These are phyloP conservation scores for Mayamaea pseudoterrestris DNA, from an alignment of 108 stramenopile species.

Conservation along the genomic window DNA sequence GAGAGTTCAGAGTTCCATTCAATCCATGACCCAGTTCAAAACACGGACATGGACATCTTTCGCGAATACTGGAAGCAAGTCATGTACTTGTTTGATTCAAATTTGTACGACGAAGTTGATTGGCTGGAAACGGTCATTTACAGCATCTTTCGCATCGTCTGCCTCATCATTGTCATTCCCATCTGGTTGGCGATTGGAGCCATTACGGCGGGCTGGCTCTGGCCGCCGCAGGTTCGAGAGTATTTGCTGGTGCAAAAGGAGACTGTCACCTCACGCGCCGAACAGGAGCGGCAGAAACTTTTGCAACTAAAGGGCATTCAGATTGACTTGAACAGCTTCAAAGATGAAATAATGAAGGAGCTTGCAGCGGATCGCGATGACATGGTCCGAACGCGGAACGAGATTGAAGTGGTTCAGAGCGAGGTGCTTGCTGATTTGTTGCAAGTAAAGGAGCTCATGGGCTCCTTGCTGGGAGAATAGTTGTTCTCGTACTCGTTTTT, in stretches of 20 bases:
- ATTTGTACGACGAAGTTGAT: slow-evolving; percentile 46
- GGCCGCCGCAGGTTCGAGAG: slow-evolving; percentile 81
- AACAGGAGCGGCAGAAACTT: slow-evolving; percentile 51
- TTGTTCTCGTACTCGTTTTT: background rate
- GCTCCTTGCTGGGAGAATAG: slow-evolving; percentile 32
- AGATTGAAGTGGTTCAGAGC: slow-evolving; percentile 56
- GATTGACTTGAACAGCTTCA: slow-evolving; percentile 38
- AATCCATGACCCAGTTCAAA: too few relatives aligned
- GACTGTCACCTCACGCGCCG: slow-evolving; percentile 45
- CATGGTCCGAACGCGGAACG: slow-evolving; percentile 39
- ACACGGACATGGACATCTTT: background rate
- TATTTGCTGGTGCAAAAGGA: slow-evolving; percentile 65
- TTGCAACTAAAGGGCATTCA: slow-evolving; percentile 53
- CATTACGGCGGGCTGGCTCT: slow-evolving; percentile 54
- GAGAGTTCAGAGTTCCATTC: background rate
- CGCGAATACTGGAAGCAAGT: slow-evolving; percentile 40
- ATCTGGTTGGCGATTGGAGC: slow-evolving; percentile 65
- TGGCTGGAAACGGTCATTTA: slow-evolving; percentile 45
- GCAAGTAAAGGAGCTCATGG: slow-evolving; percentile 65
- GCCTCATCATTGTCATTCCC: slow-evolving; percentile 48
- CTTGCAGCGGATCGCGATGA: slow-evolving; percentile 65
- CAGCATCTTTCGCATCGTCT: slow-evolving; percentile 19
- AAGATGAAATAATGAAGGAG: slow-evolving; percentile 46
- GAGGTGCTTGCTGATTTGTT: slow-evolving; percentile 66
- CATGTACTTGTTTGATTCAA: slow-evolving; percentile 45